Percentiles rank a stretch among this genome's conserved stretches.
Evolutionary conservation across 495 filamentous ascomycete genomes (phyloP).

Genomic region (Echria macrotheca): DNA sequence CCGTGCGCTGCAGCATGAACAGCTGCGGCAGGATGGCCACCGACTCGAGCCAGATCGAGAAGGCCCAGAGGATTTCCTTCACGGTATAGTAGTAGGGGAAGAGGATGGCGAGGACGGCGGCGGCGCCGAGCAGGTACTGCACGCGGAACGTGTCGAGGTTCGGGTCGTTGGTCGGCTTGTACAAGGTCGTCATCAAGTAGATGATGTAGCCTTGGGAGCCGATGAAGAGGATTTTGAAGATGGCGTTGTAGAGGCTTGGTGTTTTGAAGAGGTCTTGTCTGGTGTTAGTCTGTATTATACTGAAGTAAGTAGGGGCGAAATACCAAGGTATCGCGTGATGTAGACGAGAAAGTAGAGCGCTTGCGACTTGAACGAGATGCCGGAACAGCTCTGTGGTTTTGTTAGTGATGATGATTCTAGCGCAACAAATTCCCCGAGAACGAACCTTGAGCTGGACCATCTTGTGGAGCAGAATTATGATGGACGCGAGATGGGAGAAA

Average conservation of each 20-base stretch:
- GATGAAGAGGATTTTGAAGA: slow-evolving; percentile 96
- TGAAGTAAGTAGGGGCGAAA: too few relatives aligned
- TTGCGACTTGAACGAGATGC: slow-evolving; percentile 98
- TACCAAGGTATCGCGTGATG: slow-evolving; percentile 84
- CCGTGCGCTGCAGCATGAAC: slow-evolving; percentile 95
- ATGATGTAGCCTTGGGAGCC: slow-evolving; percentile 82
- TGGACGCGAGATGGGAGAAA: slow-evolving; percentile 90
- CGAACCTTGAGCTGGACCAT: slow-evolving; percentile 83
- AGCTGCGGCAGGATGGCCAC: slow-evolving; percentile 96
- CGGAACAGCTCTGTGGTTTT: slow-evolving; percentile 74
- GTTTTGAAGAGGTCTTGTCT: slow-evolving; percentile 80
- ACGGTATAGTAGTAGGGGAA: slow-evolving; percentile 73
- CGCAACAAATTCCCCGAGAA: too few relatives aligned
- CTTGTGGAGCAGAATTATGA: slow-evolving; percentile 91
- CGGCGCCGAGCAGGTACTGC: slow-evolving; percentile 79
- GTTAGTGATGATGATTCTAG: too few relatives aligned
- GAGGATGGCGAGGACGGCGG: slow-evolving; percentile 70
- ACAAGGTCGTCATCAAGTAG: slow-evolving; percentile 93
- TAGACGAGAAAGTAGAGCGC: slow-evolving; percentile 90
- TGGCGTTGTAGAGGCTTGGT: slow-evolving; percentile 76
- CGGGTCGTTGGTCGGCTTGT: slow-evolving; percentile 92
- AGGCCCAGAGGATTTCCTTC: slow-evolving; percentile 85
- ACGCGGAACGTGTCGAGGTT: slow-evolving; percentile 96
- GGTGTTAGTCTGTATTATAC: slow-evolving; percentile 1
- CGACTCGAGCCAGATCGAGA: slow-evolving; percentile 94